Evolutionary conservation across 164 flowering plant genomes (phyloP).

Genomic region (Saururus chinensis): DNA sequence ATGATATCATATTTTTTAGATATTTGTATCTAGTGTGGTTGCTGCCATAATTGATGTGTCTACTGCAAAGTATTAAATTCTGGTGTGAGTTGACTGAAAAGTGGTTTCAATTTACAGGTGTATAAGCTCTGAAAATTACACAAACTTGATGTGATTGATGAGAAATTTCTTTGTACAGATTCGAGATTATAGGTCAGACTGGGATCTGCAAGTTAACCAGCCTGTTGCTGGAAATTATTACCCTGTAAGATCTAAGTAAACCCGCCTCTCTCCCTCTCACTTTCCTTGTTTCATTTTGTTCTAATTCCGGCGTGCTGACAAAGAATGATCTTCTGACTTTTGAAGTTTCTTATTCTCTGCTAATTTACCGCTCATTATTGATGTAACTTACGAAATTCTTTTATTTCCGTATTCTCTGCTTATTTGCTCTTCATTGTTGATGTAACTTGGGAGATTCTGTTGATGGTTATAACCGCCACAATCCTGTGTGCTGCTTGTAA

Average conservation of each 20-base stretch:
- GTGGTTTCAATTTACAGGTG: neutral
- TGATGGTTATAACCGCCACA: neutral
- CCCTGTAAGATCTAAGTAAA: constrained; percentile 46
- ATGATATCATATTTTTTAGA: no score
- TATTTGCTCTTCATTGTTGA: neutral
- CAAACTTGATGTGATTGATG: neutral
- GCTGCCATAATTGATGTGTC: no score
- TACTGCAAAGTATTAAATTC: no score
- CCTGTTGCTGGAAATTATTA: constrained; percentile 93
- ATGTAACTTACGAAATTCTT: neutral
- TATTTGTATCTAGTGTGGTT: no score
- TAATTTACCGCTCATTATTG: neutral
- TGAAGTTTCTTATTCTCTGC: neutral
- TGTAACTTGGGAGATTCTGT: neutral
- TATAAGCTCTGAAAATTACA: neutral
- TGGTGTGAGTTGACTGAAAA: no score
- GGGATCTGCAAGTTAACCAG: constrained; percentile 76
- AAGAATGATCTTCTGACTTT: neutral
- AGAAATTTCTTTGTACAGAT: constrained; percentile 34
- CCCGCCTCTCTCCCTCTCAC: neutral
- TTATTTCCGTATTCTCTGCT: neutral
- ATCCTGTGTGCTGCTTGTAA: neutral
- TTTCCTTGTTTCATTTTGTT: neutral
- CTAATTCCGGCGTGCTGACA: neutral
- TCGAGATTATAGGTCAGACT: constrained; percentile 74